Conservation (phyloP, 345 rosid species). For the Linum trigynum region DNA sequence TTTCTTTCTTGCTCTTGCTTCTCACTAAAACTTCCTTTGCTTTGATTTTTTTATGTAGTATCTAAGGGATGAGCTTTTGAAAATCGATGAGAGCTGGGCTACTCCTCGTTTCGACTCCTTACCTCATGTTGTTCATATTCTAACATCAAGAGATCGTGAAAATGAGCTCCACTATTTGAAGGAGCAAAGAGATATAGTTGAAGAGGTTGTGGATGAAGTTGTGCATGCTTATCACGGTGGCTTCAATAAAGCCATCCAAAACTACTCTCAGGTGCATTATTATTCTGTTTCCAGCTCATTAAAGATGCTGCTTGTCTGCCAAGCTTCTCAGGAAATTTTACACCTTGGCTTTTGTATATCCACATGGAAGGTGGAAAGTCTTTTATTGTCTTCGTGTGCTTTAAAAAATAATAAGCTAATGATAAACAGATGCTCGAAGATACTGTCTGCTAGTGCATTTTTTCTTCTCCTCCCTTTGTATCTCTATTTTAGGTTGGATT, state of each 20-base stretch:
- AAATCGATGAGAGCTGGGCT: constrained; percentile 85
- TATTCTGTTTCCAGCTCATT: neutral
- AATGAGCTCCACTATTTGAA: constrained; percentile 59
- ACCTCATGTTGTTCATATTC: constrained; percentile 89
- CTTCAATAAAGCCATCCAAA: constrained; percentile 97
- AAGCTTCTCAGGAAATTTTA: neutral
- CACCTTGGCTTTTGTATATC: constrained; percentile 2
- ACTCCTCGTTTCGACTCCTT: constrained; percentile 93
- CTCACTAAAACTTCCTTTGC: constrained; percentile 10
- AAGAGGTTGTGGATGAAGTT: constrained; percentile 99
- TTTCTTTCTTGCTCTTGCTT: neutral
- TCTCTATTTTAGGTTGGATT: neutral
- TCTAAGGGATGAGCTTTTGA: constrained; percentile 71
- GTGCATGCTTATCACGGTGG: constrained; percentile 96
- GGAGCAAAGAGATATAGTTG: constrained; percentile 88
- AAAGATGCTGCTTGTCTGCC: constrained; percentile 8
- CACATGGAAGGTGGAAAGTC: too few species aligned
- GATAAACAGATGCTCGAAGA: neutral
- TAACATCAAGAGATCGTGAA: constrained; percentile 94
- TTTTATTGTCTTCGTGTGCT: too few species aligned
- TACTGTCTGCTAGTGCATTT: neutral
- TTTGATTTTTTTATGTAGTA: constrained; percentile 38
- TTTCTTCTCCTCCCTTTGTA: neutral
- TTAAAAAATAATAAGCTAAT: too few species aligned
- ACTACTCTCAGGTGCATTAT: constrained; percentile 82